Base-by-base conservation (phyloP, 208 protist genomes). In the Novymonas esmeraldas region DNA sequence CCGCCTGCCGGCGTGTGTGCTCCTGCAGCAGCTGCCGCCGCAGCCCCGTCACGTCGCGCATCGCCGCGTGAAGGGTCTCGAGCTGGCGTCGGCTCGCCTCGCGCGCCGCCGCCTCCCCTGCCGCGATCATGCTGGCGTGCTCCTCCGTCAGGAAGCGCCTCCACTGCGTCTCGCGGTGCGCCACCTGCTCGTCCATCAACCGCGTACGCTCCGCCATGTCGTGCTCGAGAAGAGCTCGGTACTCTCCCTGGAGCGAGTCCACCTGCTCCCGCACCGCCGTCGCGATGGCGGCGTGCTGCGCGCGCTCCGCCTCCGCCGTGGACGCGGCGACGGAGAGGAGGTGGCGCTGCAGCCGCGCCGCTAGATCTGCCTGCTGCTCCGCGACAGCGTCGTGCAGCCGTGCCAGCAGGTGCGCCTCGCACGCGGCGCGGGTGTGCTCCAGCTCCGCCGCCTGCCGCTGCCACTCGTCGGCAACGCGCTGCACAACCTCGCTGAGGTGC, bases 21-120 rank as follows among this genome's bases (percentile, higher is more conserved):
- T 83, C 73, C 3, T 48, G 62, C 20, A 87, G 20, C n/a, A 90
- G 73, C 22, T 65, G 45, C 55, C 77, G 70, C 13, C 84, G 80
- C 39, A 90, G 63, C 26, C 42, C 44, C 18, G 78, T 79, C n/a
- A 90, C 67, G 49, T 92, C 82, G 6, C 57, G 58, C 78, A 92
- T 82, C 14, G 82, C 86, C 2, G 72, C 42, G 55, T 81, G 73
- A 33, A 92, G 69, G 10, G 78, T 72, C 33, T 84, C 64, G 0
- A 79, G 80, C 56, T 86, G 86, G 16, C 73, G 58, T 29, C 45
- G 41, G 18, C 41, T 67, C 11, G 48, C 14, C 56, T 68, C 60
- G 9, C 52, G 63, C 20, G 44, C 58, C 14, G 50, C 66, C 42
- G 44, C 49, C 26, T 76, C 65, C 6, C 60, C 48, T 6, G 51